Percentiles rank a stretch among this genome's conserved stretches.
Evolutionary conservation across 75 land plant species (phyloP).

Genomic region (Cupressus sempervirens): DNA sequence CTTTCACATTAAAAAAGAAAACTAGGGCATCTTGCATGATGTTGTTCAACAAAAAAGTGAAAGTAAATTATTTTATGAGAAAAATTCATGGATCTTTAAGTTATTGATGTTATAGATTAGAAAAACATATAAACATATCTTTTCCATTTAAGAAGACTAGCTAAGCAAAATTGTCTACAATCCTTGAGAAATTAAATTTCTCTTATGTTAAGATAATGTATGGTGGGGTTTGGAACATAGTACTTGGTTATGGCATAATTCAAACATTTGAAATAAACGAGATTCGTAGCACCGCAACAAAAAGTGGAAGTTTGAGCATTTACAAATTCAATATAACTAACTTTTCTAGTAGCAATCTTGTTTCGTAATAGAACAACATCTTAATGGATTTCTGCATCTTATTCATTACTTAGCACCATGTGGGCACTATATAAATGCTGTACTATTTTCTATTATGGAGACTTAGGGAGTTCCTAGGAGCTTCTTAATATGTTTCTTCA

Average conservation of each 20-base stretch:
- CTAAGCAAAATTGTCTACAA: background rate
- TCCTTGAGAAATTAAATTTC: background rate
- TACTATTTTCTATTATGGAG: background rate
- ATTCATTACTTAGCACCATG: background rate
- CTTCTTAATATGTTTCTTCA: slow-evolving; percentile 49
- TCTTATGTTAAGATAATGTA: background rate
- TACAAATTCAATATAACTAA: background rate
- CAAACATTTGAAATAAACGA: background rate
- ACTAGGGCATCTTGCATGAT: background rate
- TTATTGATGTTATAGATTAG: background rate
- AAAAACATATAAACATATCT: background rate
- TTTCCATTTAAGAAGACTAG: background rate
- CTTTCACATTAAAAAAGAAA: background rate
- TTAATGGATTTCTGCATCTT: background rate
- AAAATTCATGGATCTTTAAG: background rate
- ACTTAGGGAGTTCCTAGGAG: slow-evolving; percentile 24
- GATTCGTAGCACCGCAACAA: background rate
- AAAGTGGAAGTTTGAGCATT: background rate
- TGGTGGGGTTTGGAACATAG: background rate
- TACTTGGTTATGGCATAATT: background rate
- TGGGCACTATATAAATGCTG: background rate
- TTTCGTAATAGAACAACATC: background rate
- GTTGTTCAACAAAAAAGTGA: background rate
- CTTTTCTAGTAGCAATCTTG: background rate
- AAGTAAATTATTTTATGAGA: background rate